phyloP scores from a whole-genome alignment of 2,329 filamentous ascomycete genomes.

The Ascochyta rabiei region DNA sequence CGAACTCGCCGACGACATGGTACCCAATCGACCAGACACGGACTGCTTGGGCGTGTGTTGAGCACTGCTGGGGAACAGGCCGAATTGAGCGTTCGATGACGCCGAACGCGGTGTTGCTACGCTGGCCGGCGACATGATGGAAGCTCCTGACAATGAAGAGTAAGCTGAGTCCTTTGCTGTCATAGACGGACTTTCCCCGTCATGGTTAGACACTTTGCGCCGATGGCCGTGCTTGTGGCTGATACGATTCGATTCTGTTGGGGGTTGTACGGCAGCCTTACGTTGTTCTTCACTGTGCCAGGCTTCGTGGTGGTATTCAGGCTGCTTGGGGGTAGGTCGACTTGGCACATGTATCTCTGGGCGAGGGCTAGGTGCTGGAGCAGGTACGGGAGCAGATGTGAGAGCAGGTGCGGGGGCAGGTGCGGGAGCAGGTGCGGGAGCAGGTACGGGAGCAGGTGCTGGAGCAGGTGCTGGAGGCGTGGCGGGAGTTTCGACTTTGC shows the following conservation, averaged over 20 bases:
- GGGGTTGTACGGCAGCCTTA: slow-evolving; percentile 14
- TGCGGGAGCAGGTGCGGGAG: background rate
- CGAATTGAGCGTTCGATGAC: slow-evolving; percentile 44
- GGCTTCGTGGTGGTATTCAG: slow-evolving; percentile 30
- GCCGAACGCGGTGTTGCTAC: slow-evolving; percentile 35
- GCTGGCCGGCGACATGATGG: slow-evolving; percentile 36
- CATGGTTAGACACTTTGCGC: slow-evolving; percentile 15
- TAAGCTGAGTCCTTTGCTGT: slow-evolving; percentile 49
- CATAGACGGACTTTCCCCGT: slow-evolving; percentile 39
- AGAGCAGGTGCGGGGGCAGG: background rate
- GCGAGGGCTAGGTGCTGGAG: background rate
- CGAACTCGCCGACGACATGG: slow-evolving; percentile 32
- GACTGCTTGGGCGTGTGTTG: slow-evolving; percentile 42
- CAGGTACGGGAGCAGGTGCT: background rate
- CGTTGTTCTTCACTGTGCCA: slow-evolving; percentile 31
- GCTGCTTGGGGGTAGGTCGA: slow-evolving; percentile 19
- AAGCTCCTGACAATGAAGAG: slow-evolving; percentile 46
- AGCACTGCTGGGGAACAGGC: slow-evolving; percentile 41
- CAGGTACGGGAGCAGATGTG: background rate
- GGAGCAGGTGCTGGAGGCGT: slow-evolving; percentile 1
- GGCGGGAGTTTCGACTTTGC: background rate
- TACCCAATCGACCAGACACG: slow-evolving; percentile 34
- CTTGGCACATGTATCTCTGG: slow-evolving; percentile 27
- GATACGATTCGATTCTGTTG: slow-evolving; percentile 12
- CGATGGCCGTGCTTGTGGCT: slow-evolving; percentile 16